Evolutionary conservation across 176 grass and related monocot genomes (phyloP).

Genomic region (Avena sativa): DNA sequence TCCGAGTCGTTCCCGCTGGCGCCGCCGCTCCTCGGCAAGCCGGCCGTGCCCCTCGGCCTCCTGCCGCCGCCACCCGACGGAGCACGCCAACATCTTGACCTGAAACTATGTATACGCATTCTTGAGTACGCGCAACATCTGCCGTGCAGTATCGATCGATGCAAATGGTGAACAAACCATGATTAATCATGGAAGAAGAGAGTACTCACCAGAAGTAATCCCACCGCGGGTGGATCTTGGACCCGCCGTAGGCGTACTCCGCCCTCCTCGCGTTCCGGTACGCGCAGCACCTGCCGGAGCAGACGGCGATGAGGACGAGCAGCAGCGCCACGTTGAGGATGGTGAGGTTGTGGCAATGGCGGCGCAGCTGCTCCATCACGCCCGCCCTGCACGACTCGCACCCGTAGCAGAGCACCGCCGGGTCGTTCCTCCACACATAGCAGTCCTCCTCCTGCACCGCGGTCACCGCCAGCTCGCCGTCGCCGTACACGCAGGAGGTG

Average conservation of each 20-base stretch:
- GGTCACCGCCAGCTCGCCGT: neutral
- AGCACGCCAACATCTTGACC: slow-evolving; percentile 81
- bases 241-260: slow-evolving; percentile 59
- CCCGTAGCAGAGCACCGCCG: slow-evolving; percentile 74
- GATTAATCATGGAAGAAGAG: no score
- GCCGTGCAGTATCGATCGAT: neutral
- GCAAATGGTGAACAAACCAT: no score
- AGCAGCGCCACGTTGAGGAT: slow-evolving; percentile 75
- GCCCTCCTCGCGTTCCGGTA: slow-evolving; percentile 68
- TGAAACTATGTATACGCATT: slow-evolving; percentile 27
- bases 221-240: slow-evolving; percentile 67
- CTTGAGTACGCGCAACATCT: neutral
- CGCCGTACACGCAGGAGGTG: slow-evolving; percentile 78
- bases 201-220: slow-evolving; percentile 67
- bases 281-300: slow-evolving; percentile 76
- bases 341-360: slow-evolving; percentile 83
- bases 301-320: slow-evolving; percentile 71
- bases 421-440: slow-evolving; percentile 82
- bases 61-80: no score
- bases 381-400: slow-evolving; percentile 91
- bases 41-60: no score
- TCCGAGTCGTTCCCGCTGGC: no score
- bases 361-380: slow-evolving; percentile 80
- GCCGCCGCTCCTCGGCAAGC: no score
- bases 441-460: slow-evolving; percentile 72